Base-by-base conservation (phyloP, 2,329 filamentous ascomycete species). In the Arthrinium phaeospermum region DNA sequence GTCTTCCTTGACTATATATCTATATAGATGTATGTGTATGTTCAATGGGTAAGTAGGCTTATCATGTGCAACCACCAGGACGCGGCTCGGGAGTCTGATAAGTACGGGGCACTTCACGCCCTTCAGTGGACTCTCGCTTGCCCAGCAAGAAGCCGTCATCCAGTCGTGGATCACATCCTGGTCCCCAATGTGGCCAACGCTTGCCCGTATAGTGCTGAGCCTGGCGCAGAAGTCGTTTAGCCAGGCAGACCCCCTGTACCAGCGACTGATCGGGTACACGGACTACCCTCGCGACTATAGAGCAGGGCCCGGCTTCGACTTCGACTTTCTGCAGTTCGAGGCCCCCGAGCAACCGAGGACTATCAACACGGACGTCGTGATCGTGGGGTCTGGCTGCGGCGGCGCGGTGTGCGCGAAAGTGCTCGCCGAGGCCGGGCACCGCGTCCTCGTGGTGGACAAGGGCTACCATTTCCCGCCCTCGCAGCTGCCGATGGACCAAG, bases 311-410 rank as follows among this genome's bases (percentile, higher is more conserved):
- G 85, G 85, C 4, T 89, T 87, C 73, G 83, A 88, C 47, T 93
- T 88, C 78, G 80, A 85, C 0, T 94, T 94, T 76, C 78, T 92
- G 67, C 90, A 93, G 77, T 85, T 92, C 75, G 81, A 79, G 2
- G 80, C 78, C 7, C 75, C 76, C n/a, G 75, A 78, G 5, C 74
- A 85, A 5, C 85, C 89, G 0, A 90, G 91, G 74, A 86, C 87
- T 3, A 83, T 97, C 51, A 90, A 94, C 71, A 92, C 93, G 0
- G 96, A 98, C 80, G 90, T 97, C 0, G 90, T 97, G 53, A 91
- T 98, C 72, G 88, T 98, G 27, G 95, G 95, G 2, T 96, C 93
- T 49, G 95, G 95, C 41, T 97, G 94, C 77, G 95, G 95, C 74
- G 95, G 93, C 53, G 94, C 88, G 13, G 94, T 98, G 0, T 90